phyloP scores from a whole-genome alignment of 805 yeast species.

The Danielozyma ontarioensis region DNA sequence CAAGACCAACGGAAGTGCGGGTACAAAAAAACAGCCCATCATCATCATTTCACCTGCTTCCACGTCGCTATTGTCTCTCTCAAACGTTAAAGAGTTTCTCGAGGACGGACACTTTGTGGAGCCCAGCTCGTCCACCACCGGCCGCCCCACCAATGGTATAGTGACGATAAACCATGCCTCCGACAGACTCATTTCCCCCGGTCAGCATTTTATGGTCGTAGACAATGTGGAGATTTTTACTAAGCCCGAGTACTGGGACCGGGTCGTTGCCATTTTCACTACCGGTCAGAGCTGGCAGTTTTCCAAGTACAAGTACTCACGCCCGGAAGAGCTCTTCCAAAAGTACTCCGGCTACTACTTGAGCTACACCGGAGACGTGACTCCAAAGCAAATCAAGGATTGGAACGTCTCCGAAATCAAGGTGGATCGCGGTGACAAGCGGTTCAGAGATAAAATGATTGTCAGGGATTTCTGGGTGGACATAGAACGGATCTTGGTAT shows the following conservation, averaged over 20 bases:
- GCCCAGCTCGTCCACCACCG: slow-evolving; percentile 38
- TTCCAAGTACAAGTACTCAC: slow-evolving; percentile 74
- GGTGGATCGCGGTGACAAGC: slow-evolving; percentile 67
- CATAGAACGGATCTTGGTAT: slow-evolving; percentile 66
- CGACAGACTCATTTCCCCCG: slow-evolving; percentile 46
- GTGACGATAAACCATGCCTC: slow-evolving; percentile 53
- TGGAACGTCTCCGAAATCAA: slow-evolving; percentile 86
- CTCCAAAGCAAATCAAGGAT: slow-evolving; percentile 68
- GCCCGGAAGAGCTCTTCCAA: slow-evolving; percentile 77
- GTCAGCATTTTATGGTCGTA: slow-evolving; percentile 69
- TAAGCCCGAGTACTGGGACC: slow-evolving; percentile 96
- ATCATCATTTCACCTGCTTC: slow-evolving; percentile 42
- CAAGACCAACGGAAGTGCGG: slow-evolving; percentile 4
- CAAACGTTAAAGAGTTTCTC: slow-evolving; percentile 42
- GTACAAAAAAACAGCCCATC: slow-evolving; percentile 36
- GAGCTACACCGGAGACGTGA: slow-evolving; percentile 69
- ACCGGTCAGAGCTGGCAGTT: slow-evolving; percentile 99
- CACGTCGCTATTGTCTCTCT: slow-evolving; percentile 35
- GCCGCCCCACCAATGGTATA: slow-evolving; percentile 30
- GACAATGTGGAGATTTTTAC: slow-evolving; percentile 77
- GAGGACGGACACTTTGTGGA: slow-evolving; percentile 66
- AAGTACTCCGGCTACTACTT: slow-evolving; percentile 79
- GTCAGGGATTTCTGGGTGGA: slow-evolving; percentile 82
- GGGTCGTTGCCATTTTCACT: slow-evolving; percentile 92
- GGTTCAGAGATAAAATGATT: slow-evolving; percentile 87